Percentiles rank a stretch among this genome's conserved stretches.
Evolutionary conservation across 2,329 filamentous ascomycete species (phyloP).

Genomic region (Penicillium sp.): DNA sequence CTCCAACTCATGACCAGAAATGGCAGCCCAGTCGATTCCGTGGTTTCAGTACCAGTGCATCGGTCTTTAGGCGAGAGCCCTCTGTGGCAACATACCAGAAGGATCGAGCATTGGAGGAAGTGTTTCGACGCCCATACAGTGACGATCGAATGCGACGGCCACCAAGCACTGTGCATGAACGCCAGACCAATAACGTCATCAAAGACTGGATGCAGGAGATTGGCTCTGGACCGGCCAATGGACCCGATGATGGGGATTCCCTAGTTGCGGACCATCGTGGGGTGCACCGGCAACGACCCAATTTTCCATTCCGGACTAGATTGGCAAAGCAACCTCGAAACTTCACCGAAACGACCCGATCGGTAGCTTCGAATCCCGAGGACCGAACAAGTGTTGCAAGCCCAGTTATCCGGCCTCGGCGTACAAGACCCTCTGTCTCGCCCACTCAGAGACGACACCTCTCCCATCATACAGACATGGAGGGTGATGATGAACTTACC

Average conservation of each 20-base stretch:
- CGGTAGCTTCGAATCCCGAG: conserved; percentile 58
- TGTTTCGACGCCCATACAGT: conserved; percentile 71
- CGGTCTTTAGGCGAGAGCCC: conserved; percentile 69
- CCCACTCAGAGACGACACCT: conserved; percentile 42
- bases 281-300: conserved; percentile 49
- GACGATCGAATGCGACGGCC: conserved; percentile 61
- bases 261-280: conserved; percentile 60
- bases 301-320: conserved; percentile 46
- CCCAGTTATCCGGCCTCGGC: conserved; percentile 39
- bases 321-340: conserved; percentile 38
- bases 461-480: conserved; percentile 70
- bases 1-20: conserved; percentile 55
- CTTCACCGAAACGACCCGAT: conserved; percentile 52
- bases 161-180: conserved; percentile 58
- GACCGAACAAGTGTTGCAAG: conserved; percentile 40
- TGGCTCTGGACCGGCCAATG: conserved; percentile 53
- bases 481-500: conserved; percentile 86
- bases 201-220: conserved; percentile 83
- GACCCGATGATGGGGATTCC: conserved; percentile 60
- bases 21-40: conserved; percentile 57
- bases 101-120: conserved; percentile 84
- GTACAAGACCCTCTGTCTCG: conserved; percentile 26
- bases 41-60: conserved; percentile 68
- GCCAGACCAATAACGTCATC: conserved; percentile 76
- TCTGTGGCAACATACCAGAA: conserved; percentile 87